Evolutionary conservation across 495 filamentous ascomycete species (phyloP).

Genomic region (Aspergillus leporis): DNA sequence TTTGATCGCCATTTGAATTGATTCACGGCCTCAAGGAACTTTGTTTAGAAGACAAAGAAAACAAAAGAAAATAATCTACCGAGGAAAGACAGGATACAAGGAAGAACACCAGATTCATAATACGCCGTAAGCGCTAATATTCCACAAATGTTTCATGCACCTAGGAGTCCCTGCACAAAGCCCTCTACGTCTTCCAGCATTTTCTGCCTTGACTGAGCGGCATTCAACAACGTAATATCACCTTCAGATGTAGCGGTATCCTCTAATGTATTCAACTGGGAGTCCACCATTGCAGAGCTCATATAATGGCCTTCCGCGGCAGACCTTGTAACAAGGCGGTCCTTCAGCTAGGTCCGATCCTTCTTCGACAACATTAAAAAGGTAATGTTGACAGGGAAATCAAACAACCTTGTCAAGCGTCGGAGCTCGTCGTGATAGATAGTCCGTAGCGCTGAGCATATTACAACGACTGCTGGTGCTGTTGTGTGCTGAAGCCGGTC

Average conservation of each 20-base stretch:
- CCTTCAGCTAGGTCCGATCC: conserved; percentile 13
- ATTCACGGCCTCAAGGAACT: too few species aligned
- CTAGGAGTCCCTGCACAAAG: conserved; percentile 11
- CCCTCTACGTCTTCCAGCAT: conserved; percentile 18
- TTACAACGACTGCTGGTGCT: conserved; percentile 17
- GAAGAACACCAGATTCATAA: too few species aligned
- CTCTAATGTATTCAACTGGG: conserved; percentile 26
- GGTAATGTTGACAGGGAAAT: conserved; percentile 26
- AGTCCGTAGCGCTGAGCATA: conserved; percentile 25
- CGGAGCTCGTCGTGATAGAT: conserved; percentile 27
- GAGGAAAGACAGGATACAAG: neutral
- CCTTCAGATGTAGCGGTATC: conserved; percentile 14
- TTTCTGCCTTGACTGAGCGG: conserved; percentile 10
- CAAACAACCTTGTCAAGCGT: conserved; percentile 17
- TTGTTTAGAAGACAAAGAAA: too few species aligned
- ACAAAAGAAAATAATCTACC: too few species aligned
- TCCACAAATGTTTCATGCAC: too few species aligned
- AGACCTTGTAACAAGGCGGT: conserved; percentile 12
- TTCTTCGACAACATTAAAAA: conserved; percentile 19
- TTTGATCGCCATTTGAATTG: too few species aligned
- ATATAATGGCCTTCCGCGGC: conserved; percentile 28
- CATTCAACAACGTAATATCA: conserved; percentile 23
- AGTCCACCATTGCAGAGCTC: conserved; percentile 26
- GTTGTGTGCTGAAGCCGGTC: conserved; percentile 18
- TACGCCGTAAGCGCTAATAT: too few species aligned